A percentile compares a stretch with the other conserved stretches of the same genome.
Conservation (phyloP, 768 basidiomycete genomes). For the Suillus fuscotomentosus region DNA sequence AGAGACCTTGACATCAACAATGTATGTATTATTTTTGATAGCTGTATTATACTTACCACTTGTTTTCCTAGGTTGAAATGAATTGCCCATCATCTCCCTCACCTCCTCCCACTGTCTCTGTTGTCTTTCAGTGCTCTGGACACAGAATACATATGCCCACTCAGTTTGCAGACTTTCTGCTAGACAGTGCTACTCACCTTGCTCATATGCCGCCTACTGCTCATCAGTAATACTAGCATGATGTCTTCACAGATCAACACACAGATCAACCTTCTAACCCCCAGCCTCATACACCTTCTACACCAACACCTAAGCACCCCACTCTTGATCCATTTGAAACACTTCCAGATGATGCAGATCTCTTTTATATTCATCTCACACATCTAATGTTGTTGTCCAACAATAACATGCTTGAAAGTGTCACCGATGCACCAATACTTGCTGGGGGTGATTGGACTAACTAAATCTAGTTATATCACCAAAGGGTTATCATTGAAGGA, state of each 20-base stretch:
- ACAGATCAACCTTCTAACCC: background rate
- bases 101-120: too few species aligned
- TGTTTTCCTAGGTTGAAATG: background rate
- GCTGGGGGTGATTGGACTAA: background rate
- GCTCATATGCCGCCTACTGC: background rate
- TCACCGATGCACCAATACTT: background rate
- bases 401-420: background rate
- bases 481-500: background rate
- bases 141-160: too few species aligned
- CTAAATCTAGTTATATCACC: background rate
- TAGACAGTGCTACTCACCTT: background rate
- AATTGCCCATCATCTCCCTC: background rate
- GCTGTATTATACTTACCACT: background rate
- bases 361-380: slow-evolving; percentile 6
- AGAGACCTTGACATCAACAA: background rate
- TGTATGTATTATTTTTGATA: background rate
- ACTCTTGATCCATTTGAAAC: background rate
- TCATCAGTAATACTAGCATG: background rate
- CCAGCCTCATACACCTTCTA: background rate
- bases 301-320: slow-evolving; percentile 19
- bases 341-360: background rate
- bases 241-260: background rate
- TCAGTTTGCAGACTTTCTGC: too few species aligned
- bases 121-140: too few species aligned
- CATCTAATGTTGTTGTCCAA: background rate